Evolutionary conservation across 805 yeast species (phyloP), one percentile per base, ranked within the genome.

Genomic region (Kluyveromyces starmeri): DNA sequence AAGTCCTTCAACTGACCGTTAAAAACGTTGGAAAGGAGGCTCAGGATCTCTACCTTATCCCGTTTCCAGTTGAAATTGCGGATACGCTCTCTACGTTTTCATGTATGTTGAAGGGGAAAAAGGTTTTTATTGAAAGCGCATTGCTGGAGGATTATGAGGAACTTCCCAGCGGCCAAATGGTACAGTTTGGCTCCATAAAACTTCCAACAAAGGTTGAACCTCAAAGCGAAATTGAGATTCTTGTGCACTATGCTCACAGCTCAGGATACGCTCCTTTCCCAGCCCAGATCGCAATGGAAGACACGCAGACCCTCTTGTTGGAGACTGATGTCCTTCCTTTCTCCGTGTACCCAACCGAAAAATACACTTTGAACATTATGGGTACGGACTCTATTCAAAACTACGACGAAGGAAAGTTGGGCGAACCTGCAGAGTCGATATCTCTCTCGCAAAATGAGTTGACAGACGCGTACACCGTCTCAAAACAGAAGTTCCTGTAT

Each of bases 151-250:
- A 49, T 10, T 50, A 49, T 28, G 45, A 32, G 15, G 43, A 42
- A 9, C 33, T 19, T 10, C 46, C 48, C 6, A 54, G 50, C 35
- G 61, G 58, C 9, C 34, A 40, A 9, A 40, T 47, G 6, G 32
- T 63, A 34, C 54, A 51, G 19, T 70, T 64, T 50, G 77, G 71
- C 54, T 56, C 61, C 38, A 41, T 84, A 20, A 54, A 50, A 22
- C 61, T 86, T 33, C 82, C 83, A 9, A 64, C 65, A 28, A 82
- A 92, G 25, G 61, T 88, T 36, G 70, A 79, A 7, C 83, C 94
- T 18, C 73, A 75, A 22, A 68, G 75, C 16, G 58, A 60, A 20
- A 54, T 67, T 29, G 62, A 67, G 23, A 49, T 89, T 28, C 58
- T 61, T 24, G 59, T 78, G 12, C 65, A 72, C 20, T 58, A 67